These are phyloP conservation scores for Cornus kousa DNA, from an alignment of 148 eudicot genomes.

Conservation along the genomic window DNA sequence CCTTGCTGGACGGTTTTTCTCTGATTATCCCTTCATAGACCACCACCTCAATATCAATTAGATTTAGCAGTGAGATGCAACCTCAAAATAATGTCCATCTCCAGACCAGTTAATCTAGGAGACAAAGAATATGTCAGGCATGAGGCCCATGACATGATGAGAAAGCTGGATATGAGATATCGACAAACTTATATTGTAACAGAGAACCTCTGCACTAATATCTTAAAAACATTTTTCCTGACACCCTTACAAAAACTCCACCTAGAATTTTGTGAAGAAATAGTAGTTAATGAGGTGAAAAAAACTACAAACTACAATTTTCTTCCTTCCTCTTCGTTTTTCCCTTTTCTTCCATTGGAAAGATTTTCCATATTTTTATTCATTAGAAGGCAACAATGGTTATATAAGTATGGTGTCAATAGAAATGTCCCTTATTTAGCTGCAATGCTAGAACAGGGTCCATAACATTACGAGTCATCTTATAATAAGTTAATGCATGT, in stretches of 20 bases:
- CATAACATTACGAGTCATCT: no score
- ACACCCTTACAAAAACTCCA: neutral
- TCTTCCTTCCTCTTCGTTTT: neutral
- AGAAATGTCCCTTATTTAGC: no score
- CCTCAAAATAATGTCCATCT: constrained; percentile 8
- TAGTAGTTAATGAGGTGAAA: neutral
- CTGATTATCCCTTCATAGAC: constrained; percentile 51
- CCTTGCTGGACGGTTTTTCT: constrained; percentile 55
- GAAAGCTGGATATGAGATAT: neutral
- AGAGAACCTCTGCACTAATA: neutral
- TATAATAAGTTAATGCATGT: no score
- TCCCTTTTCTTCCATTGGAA: neutral
- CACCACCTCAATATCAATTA: constrained; percentile 55
- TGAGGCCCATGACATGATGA: neutral
- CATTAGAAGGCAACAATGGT: neutral
- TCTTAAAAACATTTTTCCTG: neutral
- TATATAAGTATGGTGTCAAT: no score
- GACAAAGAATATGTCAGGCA: neutral
- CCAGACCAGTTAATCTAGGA: constrained; percentile 10
- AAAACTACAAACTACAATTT: neutral
- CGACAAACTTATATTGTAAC: neutral
- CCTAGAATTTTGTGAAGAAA: neutral
- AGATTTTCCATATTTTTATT: neutral
- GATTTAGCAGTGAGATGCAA: constrained; percentile 31
- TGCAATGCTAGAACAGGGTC: no score